A percentile compares a stretch with the other conserved stretches of the same genome.
phyloP scores from a whole-genome alignment of 371 early-diverging fungal species.

The Mortierella sp. region DNA sequence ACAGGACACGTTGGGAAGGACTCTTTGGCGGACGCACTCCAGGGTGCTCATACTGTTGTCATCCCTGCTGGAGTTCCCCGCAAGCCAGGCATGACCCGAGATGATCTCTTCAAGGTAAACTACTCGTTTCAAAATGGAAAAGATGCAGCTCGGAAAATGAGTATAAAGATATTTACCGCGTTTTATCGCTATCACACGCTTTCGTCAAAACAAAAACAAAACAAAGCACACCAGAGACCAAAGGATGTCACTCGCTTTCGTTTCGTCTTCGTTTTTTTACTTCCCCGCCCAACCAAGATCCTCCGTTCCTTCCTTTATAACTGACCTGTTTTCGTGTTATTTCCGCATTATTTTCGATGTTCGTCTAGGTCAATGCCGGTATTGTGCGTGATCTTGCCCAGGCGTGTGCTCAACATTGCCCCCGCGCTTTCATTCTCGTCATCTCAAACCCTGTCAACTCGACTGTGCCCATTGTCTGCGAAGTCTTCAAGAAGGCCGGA shows the following conservation, averaged over 20 bases:
- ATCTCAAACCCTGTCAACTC: constrained; percentile 97
- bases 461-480: constrained; percentile 90
- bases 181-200: constrained; percentile 59
- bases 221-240: constrained; percentile 27
- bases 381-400: constrained; percentile 89
- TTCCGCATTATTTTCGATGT: constrained; percentile 19
- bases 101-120: constrained; percentile 88
- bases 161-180: neutral
- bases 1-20: constrained; percentile 61
- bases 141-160: neutral
- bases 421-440: constrained; percentile 86
- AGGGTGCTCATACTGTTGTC: constrained; percentile 85
- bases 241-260: constrained; percentile 54
- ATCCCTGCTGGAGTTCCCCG: constrained; percentile 96
- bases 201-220: neutral
- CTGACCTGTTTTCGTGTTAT: neutral
- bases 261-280: constrained; percentile 5
- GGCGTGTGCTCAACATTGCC: constrained; percentile 80
- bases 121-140: neutral
- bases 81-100: constrained; percentile 95
- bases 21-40: constrained; percentile 69
- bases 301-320: neutral
- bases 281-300: constrained; percentile 1
- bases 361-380: constrained; percentile 79
- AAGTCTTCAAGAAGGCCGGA: constrained; percentile 84